phyloP scores from a whole-genome alignment of 1,139 yeast species.

The Sugiyamaella xylanicola region DNA sequence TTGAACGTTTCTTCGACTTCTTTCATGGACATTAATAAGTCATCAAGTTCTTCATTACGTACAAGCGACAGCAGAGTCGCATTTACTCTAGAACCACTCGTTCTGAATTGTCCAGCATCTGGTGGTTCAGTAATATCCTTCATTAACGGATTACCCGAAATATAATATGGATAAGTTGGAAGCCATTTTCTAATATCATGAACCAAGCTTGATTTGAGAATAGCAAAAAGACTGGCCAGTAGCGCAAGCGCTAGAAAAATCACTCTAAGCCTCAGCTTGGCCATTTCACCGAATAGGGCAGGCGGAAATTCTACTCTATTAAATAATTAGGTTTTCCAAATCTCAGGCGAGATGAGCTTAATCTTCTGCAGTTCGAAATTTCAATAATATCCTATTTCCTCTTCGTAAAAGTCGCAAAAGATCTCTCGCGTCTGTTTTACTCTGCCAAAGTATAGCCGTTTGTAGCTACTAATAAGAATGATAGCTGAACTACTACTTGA shows the following conservation, averaged over 20 bases:
- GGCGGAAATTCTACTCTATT: background rate
- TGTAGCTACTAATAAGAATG: too few relatives aligned
- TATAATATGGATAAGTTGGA: slow-evolving; percentile 33
- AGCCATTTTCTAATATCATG: slow-evolving; percentile 28
- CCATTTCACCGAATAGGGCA: slow-evolving; percentile 4
- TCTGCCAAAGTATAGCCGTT: too few relatives aligned
- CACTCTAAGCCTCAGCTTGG: slow-evolving; percentile 12
- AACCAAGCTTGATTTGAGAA: background rate
- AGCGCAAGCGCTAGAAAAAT: slow-evolving; percentile 3
- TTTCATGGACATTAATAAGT: slow-evolving; percentile 54
- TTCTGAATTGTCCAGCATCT: slow-evolving; percentile 20
- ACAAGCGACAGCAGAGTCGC: slow-evolving; percentile 77
- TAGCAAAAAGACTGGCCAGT: background rate
- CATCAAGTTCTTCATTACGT: slow-evolving; percentile 60
- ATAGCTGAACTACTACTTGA: too few relatives aligned
- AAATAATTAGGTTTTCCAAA: background rate
- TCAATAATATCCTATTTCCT: background rate
- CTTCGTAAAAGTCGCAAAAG: too few relatives aligned
- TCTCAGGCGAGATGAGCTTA: background rate
- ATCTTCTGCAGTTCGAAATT: background rate
- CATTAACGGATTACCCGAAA: slow-evolving; percentile 35
- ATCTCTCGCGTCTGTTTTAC: too few relatives aligned
- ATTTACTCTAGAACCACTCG: slow-evolving; percentile 48
- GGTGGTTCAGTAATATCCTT: slow-evolving; percentile 31
- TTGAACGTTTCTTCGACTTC: slow-evolving; percentile 68